Percentiles rank a stretch among this genome's conserved stretches.
Conservation (phyloP, 768 basidiomycete species). For the Suillus clintonianus region DNA sequence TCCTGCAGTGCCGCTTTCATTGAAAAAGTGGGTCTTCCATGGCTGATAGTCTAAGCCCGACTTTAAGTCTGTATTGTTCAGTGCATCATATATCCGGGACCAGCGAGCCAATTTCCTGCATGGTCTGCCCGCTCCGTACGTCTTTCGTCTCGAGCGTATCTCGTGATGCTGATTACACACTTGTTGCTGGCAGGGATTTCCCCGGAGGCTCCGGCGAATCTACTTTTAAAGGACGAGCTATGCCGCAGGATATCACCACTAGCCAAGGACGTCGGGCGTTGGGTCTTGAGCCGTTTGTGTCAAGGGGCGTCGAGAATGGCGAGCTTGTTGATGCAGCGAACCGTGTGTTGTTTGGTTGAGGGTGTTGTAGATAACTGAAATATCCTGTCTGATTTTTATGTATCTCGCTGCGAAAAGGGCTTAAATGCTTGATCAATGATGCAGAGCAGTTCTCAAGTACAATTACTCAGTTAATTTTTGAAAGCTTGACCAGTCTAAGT, state of each 20-base stretch:
- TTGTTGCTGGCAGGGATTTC: constrained; percentile 42
- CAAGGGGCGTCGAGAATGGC: constrained; percentile 10
- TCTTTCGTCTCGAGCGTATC: not conserved
- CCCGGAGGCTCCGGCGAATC: constrained; percentile 55
- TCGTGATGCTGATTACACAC: not conserved
- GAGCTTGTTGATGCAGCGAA: constrained; percentile 30
- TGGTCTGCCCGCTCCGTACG: constrained; percentile 54
- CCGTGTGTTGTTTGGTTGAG: constrained; percentile 21
- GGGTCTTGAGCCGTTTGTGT: constrained; percentile 43
- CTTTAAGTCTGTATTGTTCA: constrained; percentile 16
- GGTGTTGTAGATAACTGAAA: not conserved
- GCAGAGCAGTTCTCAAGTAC: not conserved
- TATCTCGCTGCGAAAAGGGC: not conserved
- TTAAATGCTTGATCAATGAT: no score
- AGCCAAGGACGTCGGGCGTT: constrained; percentile 40
- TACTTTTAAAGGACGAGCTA: constrained; percentile 40
- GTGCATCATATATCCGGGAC: constrained; percentile 49
- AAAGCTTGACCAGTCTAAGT: not conserved
- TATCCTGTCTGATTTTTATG: not conserved
- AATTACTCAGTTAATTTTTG: not conserved
- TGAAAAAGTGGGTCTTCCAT: constrained; percentile 42
- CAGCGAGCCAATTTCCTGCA: constrained; percentile 48
- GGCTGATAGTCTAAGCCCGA: not conserved
- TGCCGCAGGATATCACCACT: constrained; percentile 32
- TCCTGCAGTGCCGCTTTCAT: constrained; percentile 52